These are phyloP conservation scores for Lactuca saligna DNA, from an alignment of 129 eudicot genomes.

Conservation along the genomic window DNA sequence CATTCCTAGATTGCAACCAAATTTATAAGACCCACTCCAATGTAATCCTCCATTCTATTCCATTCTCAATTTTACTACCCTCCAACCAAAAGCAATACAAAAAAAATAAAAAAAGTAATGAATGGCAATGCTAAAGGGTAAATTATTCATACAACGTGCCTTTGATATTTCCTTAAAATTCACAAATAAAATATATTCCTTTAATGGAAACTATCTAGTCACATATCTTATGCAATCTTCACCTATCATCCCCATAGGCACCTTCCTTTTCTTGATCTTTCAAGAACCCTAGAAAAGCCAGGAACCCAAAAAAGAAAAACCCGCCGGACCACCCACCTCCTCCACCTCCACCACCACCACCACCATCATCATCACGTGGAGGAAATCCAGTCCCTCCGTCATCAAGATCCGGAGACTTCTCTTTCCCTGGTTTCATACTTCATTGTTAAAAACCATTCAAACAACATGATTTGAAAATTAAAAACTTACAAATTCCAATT, in stretches of 20 bases:
- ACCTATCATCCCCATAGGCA: slow-evolving; percentile 29
- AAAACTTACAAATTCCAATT: not conserved
- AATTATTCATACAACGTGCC: not conserved
- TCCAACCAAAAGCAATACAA: not conserved
- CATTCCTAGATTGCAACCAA: not conserved
- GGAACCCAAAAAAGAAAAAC: slow-evolving; percentile 84
- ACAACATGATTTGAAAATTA: slow-evolving; percentile 1
- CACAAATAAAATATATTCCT: not conserved
- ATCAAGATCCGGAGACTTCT: slow-evolving; percentile 86
- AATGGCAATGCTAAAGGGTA: slow-evolving; percentile 2
- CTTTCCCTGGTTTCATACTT: slow-evolving; percentile 53
- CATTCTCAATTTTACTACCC: not conserved
- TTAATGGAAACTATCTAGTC: not conserved
- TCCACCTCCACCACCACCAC: slow-evolving; percentile 86
- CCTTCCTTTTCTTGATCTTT: slow-evolving; percentile 67
- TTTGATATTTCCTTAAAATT: slow-evolving; percentile 11
- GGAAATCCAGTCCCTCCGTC: slow-evolving; percentile 88
- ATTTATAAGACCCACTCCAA: not conserved
- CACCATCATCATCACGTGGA: slow-evolving; percentile 88
- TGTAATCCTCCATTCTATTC: not conserved
- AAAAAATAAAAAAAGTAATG: not conserved
- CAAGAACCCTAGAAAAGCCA: slow-evolving; percentile 68
- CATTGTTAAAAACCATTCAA: slow-evolving; percentile 11
- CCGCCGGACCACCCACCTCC: slow-evolving; percentile 86
- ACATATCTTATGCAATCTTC: not conserved